Evolutionary conservation across 495 filamentous ascomycete species (phyloP).

Genomic region (Chaetomium cochliodes): DNA sequence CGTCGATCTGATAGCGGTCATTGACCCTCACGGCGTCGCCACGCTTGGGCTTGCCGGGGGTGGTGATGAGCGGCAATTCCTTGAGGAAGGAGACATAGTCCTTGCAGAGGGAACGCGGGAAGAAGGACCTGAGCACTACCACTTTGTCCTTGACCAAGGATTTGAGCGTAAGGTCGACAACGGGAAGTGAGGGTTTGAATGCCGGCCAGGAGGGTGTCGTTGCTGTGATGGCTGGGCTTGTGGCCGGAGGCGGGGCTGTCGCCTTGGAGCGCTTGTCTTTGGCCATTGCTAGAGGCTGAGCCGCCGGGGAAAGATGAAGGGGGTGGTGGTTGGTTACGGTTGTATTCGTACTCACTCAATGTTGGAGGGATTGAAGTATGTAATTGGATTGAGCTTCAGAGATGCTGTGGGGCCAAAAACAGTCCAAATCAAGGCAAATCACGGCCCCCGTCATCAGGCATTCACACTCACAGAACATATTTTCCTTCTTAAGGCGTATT

Average conservation of each 20-base stretch:
- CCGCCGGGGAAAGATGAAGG: not conserved
- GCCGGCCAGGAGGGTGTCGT: slow-evolving; percentile 69
- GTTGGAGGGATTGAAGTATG: too few species aligned
- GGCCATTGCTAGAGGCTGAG: slow-evolving; percentile 21
- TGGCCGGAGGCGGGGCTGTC: slow-evolving; percentile 1
- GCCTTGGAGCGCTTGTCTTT: slow-evolving; percentile 33
- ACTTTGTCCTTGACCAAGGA: slow-evolving; percentile 60
- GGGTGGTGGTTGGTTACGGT: not conserved
- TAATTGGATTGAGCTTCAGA: too few species aligned
- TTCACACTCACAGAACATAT: too few species aligned
- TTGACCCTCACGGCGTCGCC: slow-evolving; percentile 87
- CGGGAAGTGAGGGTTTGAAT: slow-evolving; percentile 69
- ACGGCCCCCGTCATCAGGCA: too few species aligned
- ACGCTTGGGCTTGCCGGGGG: slow-evolving; percentile 78
- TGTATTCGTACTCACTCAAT: too few species aligned
- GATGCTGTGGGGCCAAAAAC: too few species aligned
- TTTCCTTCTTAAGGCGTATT: too few species aligned
- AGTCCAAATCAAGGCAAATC: too few species aligned
- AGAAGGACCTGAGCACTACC: slow-evolving; percentile 72
- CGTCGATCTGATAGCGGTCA: slow-evolving; percentile 83
- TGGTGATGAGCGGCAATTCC: slow-evolving; percentile 73
- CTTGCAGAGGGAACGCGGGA: slow-evolving; percentile 75
- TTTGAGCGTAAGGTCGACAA: slow-evolving; percentile 63
- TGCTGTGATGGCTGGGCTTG: slow-evolving; percentile 7
- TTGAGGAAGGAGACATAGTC: slow-evolving; percentile 76